Base-by-base conservation (phyloP, 768 basidiomycete genomes). In the Auricularia sp. region DNA sequence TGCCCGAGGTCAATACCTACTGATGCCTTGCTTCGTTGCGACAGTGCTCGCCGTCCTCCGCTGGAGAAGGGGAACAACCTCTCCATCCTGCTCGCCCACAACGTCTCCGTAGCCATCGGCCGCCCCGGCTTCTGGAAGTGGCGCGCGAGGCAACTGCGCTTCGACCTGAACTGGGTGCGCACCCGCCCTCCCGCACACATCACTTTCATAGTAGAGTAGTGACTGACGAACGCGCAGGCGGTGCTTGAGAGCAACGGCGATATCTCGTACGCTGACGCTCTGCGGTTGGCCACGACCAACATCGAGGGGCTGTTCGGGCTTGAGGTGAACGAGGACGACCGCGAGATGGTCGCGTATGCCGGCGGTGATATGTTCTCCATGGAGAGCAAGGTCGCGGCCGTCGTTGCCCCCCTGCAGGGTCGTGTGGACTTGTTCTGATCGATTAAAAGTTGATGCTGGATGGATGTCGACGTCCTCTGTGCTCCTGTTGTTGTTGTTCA, bases 91-190 rank as follows among this genome's bases (percentile, higher is more conserved):
- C 65, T 70, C 13, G 67, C 69, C 8, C 70, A 71, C 14, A 75
- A 75, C 8, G 75, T 78, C 6, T 69, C 69, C 8, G 18, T 66
- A 6, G 65, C 64, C 2, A 37, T 67, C 8, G 66, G 64, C 11
- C 63, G 61, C 56, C 74, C 80, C 54, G 84, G 85, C 66, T 82
- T 82, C 51, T 59, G 56, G 66, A 75, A 71, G 63, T 92, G 87
- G 88, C 79, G 81, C 34, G 87, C 89, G 8, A 83, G 90, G 24
- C 91, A 88, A 71, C 80, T 88, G 11, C 83, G 88, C 18, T 90
- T 93, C 68, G 92, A 96, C 68, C 75, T 85, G 36, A 89, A 84
- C 54, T 95, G 94, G 93, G 90, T 88, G 67, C 69, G 84, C 77
- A 18, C 18, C 16, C 11, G 47, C 21, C 5, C 21, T 29, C 14